phyloP scores from a whole-genome alignment of 2,329 filamentous ascomycete genomes.

The Pseudocercospora cruenta region DNA sequence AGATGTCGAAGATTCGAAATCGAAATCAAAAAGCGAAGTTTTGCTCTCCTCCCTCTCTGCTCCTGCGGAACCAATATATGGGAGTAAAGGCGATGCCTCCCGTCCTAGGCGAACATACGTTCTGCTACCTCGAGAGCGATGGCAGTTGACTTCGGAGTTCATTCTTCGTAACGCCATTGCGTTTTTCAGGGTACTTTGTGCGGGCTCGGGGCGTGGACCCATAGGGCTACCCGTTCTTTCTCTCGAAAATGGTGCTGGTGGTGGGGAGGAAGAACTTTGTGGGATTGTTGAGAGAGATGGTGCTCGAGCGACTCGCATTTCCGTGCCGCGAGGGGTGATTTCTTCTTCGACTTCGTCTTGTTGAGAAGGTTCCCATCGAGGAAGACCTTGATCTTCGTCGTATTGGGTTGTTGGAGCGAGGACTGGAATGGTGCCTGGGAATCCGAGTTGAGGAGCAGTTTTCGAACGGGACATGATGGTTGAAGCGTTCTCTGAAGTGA shows the following conservation, averaged over 20 bases:
- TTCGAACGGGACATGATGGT: slow-evolving; percentile 32
- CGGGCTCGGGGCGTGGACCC: slow-evolving; percentile 42
- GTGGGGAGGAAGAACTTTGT: slow-evolving; percentile 23
- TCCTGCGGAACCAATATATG: slow-evolving; percentile 30
- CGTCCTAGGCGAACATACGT: slow-evolving; percentile 47
- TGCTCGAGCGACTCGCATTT: slow-evolving; percentile 15
- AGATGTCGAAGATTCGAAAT: slow-evolving; percentile 21
- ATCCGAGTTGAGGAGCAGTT: slow-evolving; percentile 16
- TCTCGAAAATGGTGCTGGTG: background rate
- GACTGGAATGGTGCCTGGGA: slow-evolving; percentile 31
- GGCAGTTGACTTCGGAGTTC: slow-evolving; percentile 45
- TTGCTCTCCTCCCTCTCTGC: slow-evolving; percentile 8
- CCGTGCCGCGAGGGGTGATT: slow-evolving; percentile 10
- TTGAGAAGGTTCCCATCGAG: slow-evolving; percentile 19
- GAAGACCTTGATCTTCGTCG: slow-evolving; percentile 14
- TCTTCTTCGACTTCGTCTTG: slow-evolving; percentile 2
- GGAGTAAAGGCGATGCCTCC: slow-evolving; percentile 42
- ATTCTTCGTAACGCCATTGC: slow-evolving; percentile 47
- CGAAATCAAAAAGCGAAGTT: slow-evolving; percentile 31
- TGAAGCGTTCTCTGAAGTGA: slow-evolving; percentile 40
- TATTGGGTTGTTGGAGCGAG: slow-evolving; percentile 24
- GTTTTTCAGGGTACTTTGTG: slow-evolving; percentile 43
- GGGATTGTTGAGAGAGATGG: slow-evolving; percentile 26
- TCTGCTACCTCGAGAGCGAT: slow-evolving; percentile 27
- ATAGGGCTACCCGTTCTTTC: background rate